A percentile compares a stretch with the other conserved stretches of the same genome.
Conservation (phyloP, 2,329 filamentous ascomycete species). For the Sporothrix brunneoviolacea region DNA sequence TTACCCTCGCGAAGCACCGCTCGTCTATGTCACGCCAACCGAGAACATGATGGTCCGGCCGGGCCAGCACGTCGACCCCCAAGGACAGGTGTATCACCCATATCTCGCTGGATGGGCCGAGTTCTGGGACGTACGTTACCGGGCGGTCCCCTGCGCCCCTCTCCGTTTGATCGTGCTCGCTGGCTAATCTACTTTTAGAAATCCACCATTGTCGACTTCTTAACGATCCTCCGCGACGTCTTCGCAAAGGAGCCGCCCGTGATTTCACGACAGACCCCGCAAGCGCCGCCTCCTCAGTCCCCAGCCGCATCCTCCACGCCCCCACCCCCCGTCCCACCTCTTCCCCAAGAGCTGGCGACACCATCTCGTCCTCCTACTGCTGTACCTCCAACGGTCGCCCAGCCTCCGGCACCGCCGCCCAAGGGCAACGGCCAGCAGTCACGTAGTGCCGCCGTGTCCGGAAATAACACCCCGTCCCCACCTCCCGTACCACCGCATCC, state of each 20-base stretch:
- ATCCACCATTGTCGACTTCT: slow-evolving; percentile 75
- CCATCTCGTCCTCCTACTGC: slow-evolving; percentile 23
- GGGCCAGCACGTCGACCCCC: slow-evolving; percentile 89
- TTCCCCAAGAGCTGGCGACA: slow-evolving; percentile 55
- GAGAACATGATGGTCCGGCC: slow-evolving; percentile 84
- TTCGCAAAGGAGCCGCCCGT: slow-evolving; percentile 95
- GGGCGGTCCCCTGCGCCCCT: not conserved
- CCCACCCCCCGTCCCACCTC: slow-evolving; percentile 65
- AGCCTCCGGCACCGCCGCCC: slow-evolving; percentile 47
- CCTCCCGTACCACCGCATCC: slow-evolving; percentile 17
- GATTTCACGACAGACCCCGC: slow-evolving; percentile 58
- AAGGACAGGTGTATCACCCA: slow-evolving; percentile 91
- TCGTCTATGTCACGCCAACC: slow-evolving; percentile 83
- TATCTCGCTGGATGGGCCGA: slow-evolving; percentile 86
- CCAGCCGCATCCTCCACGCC: slow-evolving; percentile 38
- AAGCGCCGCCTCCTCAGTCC: slow-evolving; percentile 23
- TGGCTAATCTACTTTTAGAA: slow-evolving; percentile 45
- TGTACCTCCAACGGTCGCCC: not conserved
- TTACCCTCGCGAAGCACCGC: slow-evolving; percentile 78
- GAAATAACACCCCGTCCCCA: slow-evolving; percentile 6
- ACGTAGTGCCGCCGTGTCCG: not conserved
- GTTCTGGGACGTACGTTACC: slow-evolving; percentile 79
- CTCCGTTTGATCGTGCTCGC: not conserved
- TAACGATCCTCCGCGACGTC: slow-evolving; percentile 74
- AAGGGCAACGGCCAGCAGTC: slow-evolving; percentile 36